Evolutionary conservation across 2,329 filamentous ascomycete species (phyloP).

Genomic region (Celoporthe dispersa): DNA sequence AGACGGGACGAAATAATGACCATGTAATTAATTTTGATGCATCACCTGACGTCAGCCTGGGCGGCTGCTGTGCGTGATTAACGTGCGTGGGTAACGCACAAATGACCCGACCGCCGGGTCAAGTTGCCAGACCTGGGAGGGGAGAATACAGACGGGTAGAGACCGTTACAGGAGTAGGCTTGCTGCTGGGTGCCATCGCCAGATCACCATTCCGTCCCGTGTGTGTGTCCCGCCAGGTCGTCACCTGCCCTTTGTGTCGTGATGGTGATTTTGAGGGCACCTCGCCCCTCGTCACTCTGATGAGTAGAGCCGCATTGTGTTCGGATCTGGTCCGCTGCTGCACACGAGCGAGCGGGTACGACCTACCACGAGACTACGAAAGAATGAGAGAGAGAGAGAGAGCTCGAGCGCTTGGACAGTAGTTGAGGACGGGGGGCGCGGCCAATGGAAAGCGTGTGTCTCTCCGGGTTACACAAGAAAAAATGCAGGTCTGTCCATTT

Average conservation of each 20-base stretch:
- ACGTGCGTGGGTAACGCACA: too few species aligned
- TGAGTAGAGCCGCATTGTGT: slow-evolving; percentile 7
- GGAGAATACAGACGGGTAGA: background rate
- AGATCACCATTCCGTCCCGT: slow-evolving; percentile 16
- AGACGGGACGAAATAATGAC: slow-evolving; percentile 2
- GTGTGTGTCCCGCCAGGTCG: background rate
- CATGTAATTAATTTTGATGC: background rate
- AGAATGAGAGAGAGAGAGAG: too few species aligned
- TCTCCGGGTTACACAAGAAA: background rate
- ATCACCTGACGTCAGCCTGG: slow-evolving; percentile 8
- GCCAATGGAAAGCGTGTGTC: background rate
- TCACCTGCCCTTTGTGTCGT: background rate
- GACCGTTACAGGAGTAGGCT: too few species aligned
- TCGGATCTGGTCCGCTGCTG: slow-evolving; percentile 2
- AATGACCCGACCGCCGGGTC: background rate
- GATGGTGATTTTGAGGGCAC: background rate
- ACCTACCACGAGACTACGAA: background rate
- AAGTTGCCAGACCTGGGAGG: slow-evolving; percentile 2
- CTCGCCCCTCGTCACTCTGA: background rate
- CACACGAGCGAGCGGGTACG: background rate
- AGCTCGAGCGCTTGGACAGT: slow-evolving; percentile 16
- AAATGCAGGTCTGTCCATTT: slow-evolving; percentile 7
- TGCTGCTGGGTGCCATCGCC: slow-evolving; percentile 8
- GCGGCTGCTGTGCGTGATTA: background rate
- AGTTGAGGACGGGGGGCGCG: background rate